Conservation (phyloP, 305 asterid species). For the Fraxinus albicans region DNA sequence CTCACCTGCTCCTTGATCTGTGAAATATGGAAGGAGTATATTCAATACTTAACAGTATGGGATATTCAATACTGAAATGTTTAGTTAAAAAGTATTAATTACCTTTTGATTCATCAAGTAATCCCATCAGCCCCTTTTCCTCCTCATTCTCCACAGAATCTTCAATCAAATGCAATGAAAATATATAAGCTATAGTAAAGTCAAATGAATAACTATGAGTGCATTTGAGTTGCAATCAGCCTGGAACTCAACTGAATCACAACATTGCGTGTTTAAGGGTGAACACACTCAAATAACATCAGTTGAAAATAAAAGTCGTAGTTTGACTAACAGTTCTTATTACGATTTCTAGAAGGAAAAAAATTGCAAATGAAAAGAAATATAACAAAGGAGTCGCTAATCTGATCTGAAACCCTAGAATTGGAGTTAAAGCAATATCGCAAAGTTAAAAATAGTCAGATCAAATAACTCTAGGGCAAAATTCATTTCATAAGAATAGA, state of each 20-base stretch:
- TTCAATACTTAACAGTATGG: slow-evolving; percentile 16
- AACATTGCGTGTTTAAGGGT: slow-evolving; percentile 14
- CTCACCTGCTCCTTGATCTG: slow-evolving; percentile 75
- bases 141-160: slow-evolving; percentile 69
- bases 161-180: slow-evolving; percentile 26
- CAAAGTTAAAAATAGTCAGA: slow-evolving; percentile 30
- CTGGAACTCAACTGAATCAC: background rate
- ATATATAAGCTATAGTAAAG: background rate
- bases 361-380: background rate
- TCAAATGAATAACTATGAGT: slow-evolving; percentile 1
- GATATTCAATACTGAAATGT: slow-evolving; percentile 13
- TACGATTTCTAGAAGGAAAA: background rate
- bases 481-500: slow-evolving; percentile 23
- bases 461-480: slow-evolving; percentile 35
- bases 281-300: background rate
- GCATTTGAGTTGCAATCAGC: background rate
- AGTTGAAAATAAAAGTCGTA: slow-evolving; percentile 8
- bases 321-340: background rate
- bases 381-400: slow-evolving; percentile 17
- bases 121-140: slow-evolving; percentile 60
- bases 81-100: slow-evolving; percentile 15
- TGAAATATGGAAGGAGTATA: slow-evolving; percentile 20
- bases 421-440: slow-evolving; percentile 27
- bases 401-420: slow-evolving; percentile 58
- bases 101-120: slow-evolving; percentile 82